These are phyloP conservation scores for Carex scoparia DNA, from an alignment of 176 grass and related monocot genomes.

Conservation along the genomic window DNA sequence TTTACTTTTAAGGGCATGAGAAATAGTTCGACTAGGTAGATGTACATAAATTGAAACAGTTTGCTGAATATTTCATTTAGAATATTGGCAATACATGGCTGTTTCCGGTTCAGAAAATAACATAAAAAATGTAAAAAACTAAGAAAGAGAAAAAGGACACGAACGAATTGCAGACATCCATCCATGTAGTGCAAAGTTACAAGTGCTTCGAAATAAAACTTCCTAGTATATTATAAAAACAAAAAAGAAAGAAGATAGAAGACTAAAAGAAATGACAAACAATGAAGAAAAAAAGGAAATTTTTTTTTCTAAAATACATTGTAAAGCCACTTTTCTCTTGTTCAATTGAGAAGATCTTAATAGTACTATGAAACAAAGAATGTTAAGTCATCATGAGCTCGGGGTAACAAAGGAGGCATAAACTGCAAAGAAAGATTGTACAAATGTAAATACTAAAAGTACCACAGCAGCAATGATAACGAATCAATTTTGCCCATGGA, in stretches of 20 bases:
- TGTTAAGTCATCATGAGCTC: not conserved
- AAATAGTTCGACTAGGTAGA: no score
- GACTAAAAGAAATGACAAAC: not conserved
- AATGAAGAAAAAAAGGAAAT: not conserved
- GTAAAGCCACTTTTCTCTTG: not conserved
- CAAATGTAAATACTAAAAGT: constrained; percentile 8
- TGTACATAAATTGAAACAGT: no score
- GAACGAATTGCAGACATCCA: not conserved
- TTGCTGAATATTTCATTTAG: no score
- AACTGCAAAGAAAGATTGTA: constrained; percentile 8
- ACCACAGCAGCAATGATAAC: not conserved
- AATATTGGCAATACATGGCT: not conserved
- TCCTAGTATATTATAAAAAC: not conserved
- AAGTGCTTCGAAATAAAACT: not conserved
- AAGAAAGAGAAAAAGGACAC: no score
- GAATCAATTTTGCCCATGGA: not conserved
- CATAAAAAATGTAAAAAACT: not conserved
- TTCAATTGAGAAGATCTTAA: not conserved
- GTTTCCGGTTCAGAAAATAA: not conserved
- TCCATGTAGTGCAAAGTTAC: no score
- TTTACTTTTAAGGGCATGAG: no score
- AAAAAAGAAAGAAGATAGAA: not conserved
- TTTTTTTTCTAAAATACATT: not conserved
- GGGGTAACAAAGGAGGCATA: not conserved
- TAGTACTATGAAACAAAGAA: not conserved